Base-by-base conservation (phyloP, 257 asterid species). In the Nicotiana tabacum region DNA sequence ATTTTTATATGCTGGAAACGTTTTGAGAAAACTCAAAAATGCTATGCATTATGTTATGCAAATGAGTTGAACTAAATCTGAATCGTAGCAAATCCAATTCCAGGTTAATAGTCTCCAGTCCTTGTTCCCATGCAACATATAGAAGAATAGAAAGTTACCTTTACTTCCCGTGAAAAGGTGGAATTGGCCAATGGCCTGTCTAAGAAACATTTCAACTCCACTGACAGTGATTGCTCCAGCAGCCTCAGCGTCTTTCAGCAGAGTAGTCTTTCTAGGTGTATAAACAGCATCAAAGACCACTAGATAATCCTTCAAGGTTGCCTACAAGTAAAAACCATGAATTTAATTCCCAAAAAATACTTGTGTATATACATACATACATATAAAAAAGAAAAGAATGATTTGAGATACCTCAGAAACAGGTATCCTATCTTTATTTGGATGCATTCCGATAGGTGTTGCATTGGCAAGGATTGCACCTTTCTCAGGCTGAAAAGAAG, bases 371-470 rank as follows among this genome's bases (percentile, higher is more conserved):
- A 27, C 13, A 27, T 12, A 29, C 6, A 10, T 61, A 9, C 10
- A 13, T 11, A 65, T 0, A 61, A 21, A 21, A 60, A 21, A 21
- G 4, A 3, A 61, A 61, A n/a, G 13, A 21, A 21, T 61, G 61
- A 81, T 39, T 48, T 55, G 27, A 21, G 37, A 58, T 81, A 88
- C 91, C 94, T 90, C 81, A 1, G 85, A 74, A 77, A 92, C 90
- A 18, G 94, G 94, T 62, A 92, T 89, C 64, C 92, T 84, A 10
- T 89, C 86, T 51, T 60, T 85, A 32, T 90, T 88, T 16, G 96
- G 96, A 86, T 92, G 87, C 96, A 92, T 92, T 88, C 94, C 96
- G 62, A 92, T 21, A 77, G 96, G 96, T 5, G 96, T 92, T 27
- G 96, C 96, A 84, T 92, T 92, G 76, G 94, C 94, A 55, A 92